phyloP scores from a whole-genome alignment of 2,329 filamentous ascomycete species.

The Malbranchea cinnamomea region DNA sequence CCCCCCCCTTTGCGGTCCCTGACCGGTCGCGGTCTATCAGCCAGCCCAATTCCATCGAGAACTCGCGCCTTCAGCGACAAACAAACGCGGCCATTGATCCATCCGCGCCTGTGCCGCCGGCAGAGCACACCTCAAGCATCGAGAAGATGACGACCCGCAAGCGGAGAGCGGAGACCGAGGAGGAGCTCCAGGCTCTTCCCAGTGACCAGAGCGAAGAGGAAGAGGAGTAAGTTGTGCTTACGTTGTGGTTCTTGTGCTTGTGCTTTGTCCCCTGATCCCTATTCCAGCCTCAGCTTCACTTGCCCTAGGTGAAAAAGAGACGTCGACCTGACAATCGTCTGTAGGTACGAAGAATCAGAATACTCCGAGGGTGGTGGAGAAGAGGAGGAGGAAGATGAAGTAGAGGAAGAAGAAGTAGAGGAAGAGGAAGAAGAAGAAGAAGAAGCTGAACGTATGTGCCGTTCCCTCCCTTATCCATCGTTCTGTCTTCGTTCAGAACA shows the following conservation, averaged over 20 bases:
- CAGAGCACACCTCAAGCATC: conserved; percentile 1
- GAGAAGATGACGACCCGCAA: conserved; percentile 31
- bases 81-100: too few species aligned
- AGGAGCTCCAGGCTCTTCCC: conserved; percentile 33
- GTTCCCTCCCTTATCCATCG: neutral
- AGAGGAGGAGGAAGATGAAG: conserved; percentile 13
- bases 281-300: neutral
- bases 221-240: conserved; percentile 22
- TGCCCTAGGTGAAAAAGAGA: neutral
- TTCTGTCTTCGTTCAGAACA: neutral
- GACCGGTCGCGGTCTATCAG: too few species aligned
- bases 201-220: conserved; percentile 37
- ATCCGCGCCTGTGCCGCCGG: too few species aligned
- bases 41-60: too few species aligned
- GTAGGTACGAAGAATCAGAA: conserved; percentile 20
- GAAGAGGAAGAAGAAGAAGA: conserved; percentile 15
- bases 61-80: too few species aligned
- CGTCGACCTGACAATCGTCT: conserved; percentile 4
- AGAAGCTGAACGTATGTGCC: conserved; percentile 9
- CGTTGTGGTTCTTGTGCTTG: conserved; percentile 1
- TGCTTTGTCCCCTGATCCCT: neutral
- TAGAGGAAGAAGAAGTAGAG: conserved; percentile 11
- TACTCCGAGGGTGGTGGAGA: conserved; percentile 13
- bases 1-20: too few species aligned
- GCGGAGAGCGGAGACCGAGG: conserved; percentile 35